phyloP scores from a whole-genome alignment of 106 monocot genomes.

The Agapanthus africanus region DNA sequence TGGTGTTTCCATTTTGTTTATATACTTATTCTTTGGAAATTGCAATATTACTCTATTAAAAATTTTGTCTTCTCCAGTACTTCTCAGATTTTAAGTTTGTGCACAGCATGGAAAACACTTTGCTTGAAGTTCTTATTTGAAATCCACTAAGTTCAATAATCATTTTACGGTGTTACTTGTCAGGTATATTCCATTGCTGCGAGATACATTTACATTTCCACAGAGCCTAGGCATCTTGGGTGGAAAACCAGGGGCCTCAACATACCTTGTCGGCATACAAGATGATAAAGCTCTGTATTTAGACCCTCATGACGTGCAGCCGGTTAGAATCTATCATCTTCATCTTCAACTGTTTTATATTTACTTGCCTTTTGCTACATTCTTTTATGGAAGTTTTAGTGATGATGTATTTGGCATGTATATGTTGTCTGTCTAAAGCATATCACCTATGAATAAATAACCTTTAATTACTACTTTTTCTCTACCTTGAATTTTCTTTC shows the following conservation, averaged over 20 bases:
- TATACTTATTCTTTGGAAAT: not conserved
- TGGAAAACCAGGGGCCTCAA: slow-evolving; percentile 94
- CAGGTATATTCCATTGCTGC: slow-evolving; percentile 84
- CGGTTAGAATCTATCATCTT: slow-evolving; percentile 53
- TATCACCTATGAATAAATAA: not conserved
- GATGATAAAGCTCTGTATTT: slow-evolving; percentile 87
- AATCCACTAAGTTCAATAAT: not conserved
- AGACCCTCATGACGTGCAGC: slow-evolving; percentile 88
- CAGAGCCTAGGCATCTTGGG: slow-evolving; percentile 93
- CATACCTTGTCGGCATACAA: slow-evolving; percentile 92
- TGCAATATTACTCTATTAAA: not conserved
- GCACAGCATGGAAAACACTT: not conserved
- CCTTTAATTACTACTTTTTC: not conserved
- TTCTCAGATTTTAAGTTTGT: not conserved
- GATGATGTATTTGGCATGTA: not conserved
- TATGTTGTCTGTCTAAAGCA: not conserved
- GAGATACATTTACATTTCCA: slow-evolving; percentile 83
- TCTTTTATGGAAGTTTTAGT: not conserved
- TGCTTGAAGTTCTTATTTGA: not conserved
- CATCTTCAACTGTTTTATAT: not conserved
- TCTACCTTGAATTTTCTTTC: not conserved
- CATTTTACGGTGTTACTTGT: not conserved
- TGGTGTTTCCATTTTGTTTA: not conserved
- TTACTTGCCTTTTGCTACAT: not conserved
- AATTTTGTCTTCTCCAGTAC: not conserved